Percentiles rank a stretch among this genome's conserved stretches.
Evolutionary conservation across 352 stramenopile species (phyloP).

Genomic region (Globisporangium spinosum): DNA sequence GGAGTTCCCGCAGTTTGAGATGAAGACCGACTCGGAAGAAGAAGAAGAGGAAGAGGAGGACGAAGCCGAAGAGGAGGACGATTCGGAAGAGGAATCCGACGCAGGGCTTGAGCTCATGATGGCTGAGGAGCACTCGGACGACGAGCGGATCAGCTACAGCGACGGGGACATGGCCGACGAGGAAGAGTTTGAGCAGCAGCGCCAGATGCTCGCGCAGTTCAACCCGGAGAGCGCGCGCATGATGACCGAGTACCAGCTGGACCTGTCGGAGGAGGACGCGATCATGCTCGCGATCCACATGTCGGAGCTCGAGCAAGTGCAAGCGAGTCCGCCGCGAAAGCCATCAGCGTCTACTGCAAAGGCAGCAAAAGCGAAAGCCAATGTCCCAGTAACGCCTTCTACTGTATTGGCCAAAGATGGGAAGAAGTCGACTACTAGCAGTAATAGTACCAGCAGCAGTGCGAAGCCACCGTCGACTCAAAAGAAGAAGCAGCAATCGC

Average conservation of each 20-base stretch:
- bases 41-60: conserved; percentile 36
- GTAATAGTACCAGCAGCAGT: background rate
- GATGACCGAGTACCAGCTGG: conserved; percentile 37
- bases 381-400: background rate
- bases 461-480: background rate
- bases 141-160: conserved; percentile 41
- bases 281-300: conserved; percentile 43
- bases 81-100: conserved; percentile 22
- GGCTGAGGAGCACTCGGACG: conserved; percentile 55
- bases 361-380: background rate
- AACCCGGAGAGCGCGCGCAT: conserved; percentile 34
- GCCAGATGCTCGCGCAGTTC: conserved; percentile 16
- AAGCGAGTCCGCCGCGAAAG: conserved; percentile 1
- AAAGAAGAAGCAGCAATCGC: conserved; percentile 4
- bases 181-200: conserved; percentile 6
- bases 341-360: background rate
- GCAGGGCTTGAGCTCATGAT: conserved; percentile 39
- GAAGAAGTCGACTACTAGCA: background rate
- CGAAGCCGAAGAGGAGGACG: conserved; percentile 22
- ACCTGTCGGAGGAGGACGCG: conserved; percentile 43
- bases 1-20: conserved; percentile 17
- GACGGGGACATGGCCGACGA: conserved; percentile 40
- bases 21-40: conserved; percentile 13
- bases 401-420: no score
- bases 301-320: conserved; percentile 31